These are phyloP conservation scores for Paecilomyces sp. DNA, from an alignment of 2,329 filamentous ascomycete genomes.

Conservation along the genomic window DNA sequence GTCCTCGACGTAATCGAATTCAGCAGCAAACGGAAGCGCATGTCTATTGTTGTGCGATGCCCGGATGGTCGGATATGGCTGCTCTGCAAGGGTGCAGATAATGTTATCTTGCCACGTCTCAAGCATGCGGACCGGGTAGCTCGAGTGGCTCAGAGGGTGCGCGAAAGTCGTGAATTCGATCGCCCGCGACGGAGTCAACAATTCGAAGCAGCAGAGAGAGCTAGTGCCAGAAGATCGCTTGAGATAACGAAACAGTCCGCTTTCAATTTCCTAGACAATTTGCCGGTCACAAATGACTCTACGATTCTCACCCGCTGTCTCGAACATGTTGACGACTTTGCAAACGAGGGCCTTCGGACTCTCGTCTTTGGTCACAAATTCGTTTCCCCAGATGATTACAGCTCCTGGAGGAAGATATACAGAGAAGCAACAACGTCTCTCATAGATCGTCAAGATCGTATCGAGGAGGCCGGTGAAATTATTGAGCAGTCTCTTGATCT, in stretches of 20 bases:
- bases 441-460: constrained; percentile 59
- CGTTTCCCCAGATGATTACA: constrained; percentile 61
- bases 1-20: constrained; percentile 75
- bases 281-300: not conserved
- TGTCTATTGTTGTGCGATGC: constrained; percentile 72
- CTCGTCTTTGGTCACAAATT: constrained; percentile 68
- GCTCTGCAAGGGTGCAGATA: constrained; percentile 75
- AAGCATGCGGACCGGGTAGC: constrained; percentile 44
- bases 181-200: not conserved
- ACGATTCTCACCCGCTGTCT: constrained; percentile 37
- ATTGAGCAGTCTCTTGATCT: constrained; percentile 68
- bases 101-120: constrained; percentile 61
- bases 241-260: not conserved
- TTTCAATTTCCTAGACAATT: not conserved
- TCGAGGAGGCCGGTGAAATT: constrained; percentile 65
- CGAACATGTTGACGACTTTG: constrained; percentile 74
- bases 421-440: constrained; percentile 69
- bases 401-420: constrained; percentile 63
- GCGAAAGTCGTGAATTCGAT: constrained; percentile 60
- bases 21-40: constrained; percentile 71
- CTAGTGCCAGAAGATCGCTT: not conserved
- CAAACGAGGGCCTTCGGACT: constrained; percentile 69
- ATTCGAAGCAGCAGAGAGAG: not conserved
- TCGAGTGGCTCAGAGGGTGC: constrained; percentile 46
- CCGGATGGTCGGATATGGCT: constrained; percentile 67